phyloP scores from a whole-genome alignment of 2,329 filamentous ascomycete genomes.

The Colletotrichum godetiae region DNA sequence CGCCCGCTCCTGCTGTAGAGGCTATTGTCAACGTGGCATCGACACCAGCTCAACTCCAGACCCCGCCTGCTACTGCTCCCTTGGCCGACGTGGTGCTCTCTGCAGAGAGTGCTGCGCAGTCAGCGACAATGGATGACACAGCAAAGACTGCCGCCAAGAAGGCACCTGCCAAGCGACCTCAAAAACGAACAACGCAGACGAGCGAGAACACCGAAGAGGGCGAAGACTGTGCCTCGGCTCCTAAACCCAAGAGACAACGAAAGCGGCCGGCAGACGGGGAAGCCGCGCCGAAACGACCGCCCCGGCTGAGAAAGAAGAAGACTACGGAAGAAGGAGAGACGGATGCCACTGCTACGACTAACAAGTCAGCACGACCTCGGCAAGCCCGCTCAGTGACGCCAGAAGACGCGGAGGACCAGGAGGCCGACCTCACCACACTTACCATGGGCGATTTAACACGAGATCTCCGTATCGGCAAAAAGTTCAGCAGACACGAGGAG shows the following conservation, averaged over 20 bases:
- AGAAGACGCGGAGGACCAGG: conserved; percentile 70
- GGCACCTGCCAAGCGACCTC: conserved; percentile 21
- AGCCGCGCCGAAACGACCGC: conserved; percentile 18
- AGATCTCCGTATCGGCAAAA: conserved; percentile 77
- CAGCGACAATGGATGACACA: not conserved
- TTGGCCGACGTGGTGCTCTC: not conserved
- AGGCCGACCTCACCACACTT: conserved; percentile 73
- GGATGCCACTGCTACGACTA: conserved; percentile 21
- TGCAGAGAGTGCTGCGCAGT: not conserved
- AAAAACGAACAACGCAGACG: conserved; percentile 24
- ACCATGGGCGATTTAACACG: conserved; percentile 80
- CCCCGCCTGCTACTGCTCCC: conserved; percentile 19
- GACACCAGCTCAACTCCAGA: conserved; percentile 18
- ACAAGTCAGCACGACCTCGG: conserved; percentile 36
- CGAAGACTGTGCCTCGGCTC: not conserved
- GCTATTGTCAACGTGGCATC: conserved; percentile 1
- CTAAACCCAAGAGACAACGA: conserved; percentile 35
- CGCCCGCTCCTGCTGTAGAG: not conserved
- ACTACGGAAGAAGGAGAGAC: conserved; percentile 21
- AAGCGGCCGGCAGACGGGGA: conserved; percentile 28
- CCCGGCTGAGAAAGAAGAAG: conserved; percentile 37
- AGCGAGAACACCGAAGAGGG: conserved; percentile 16
- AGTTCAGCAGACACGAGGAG: conserved; percentile 79
- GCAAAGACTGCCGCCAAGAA: conserved; percentile 5
- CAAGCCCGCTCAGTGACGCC: conserved; percentile 65